phyloP scores from a whole-genome alignment of 768 basidiomycete species.

The Neoboletus brunneissimus region DNA sequence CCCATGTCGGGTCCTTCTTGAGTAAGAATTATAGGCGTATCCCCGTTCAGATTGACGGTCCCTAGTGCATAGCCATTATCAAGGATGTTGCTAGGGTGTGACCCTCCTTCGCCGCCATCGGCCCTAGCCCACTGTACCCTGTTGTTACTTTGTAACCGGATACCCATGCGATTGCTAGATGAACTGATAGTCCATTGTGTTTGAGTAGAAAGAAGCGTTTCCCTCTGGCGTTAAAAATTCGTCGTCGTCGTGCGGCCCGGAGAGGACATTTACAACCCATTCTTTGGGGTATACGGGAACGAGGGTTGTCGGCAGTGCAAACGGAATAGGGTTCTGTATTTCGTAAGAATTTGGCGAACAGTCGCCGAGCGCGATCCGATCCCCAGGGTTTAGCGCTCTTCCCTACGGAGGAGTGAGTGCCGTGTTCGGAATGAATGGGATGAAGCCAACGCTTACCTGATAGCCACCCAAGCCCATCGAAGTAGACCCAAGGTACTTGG shows the following conservation, averaged over 20 bases:
- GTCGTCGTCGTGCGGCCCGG: conserved; percentile 62
- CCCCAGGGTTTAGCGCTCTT: conserved; percentile 48
- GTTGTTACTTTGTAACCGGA: conserved; percentile 47
- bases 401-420: conserved; percentile 37
- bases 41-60: conserved; percentile 61
- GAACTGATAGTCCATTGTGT: conserved; percentile 52
- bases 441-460: conserved; percentile 37
- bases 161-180: conserved; percentile 62
- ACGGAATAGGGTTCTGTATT: neutral
- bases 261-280: conserved; percentile 53
- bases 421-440: neutral
- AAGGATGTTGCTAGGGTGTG: conserved; percentile 66
- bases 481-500: conserved; percentile 58
- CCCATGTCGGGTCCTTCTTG: conserved; percentile 65
- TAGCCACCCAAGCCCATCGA: conserved; percentile 61
- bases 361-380: conserved; percentile 43
- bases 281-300: conserved; percentile 46
- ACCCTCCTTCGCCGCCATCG: conserved; percentile 64
- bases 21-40: conserved; percentile 64
- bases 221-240: conserved; percentile 52
- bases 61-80: conserved; percentile 59
- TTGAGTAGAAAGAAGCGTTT: conserved; percentile 46
- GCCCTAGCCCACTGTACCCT: conserved; percentile 52
- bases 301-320: conserved; percentile 27
- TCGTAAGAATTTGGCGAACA: conserved; percentile 27